Evolutionary conservation across 441 rosid species (phyloP).

Genomic region (Erysimum cheiri): DNA sequence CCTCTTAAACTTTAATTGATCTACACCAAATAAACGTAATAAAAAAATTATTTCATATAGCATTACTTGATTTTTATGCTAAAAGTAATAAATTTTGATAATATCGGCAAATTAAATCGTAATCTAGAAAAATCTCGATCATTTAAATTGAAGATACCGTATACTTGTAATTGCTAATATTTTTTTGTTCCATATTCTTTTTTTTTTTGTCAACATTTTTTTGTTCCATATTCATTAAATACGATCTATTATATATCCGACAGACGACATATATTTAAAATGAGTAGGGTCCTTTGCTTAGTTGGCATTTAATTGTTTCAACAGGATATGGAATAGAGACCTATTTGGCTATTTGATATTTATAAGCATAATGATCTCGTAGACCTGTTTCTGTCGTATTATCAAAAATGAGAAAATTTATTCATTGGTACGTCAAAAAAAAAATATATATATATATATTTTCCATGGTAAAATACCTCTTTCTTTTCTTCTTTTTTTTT

Average conservation of each 20-base stretch:
- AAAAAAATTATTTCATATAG: not conserved
- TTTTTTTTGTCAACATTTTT: too few species aligned
- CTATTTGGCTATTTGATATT: slow-evolving; percentile 24
- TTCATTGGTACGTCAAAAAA: not conserved
- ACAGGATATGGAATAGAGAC: too few species aligned
- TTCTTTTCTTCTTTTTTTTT: not conserved
- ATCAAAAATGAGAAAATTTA: not conserved
- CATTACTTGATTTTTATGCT: not conserved
- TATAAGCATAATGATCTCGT: slow-evolving; percentile 21
- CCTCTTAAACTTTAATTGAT: not conserved
- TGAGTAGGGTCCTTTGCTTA: slow-evolving; percentile 24
- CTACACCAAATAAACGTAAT: not conserved
- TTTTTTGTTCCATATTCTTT: too few species aligned
- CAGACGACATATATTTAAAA: slow-evolving; percentile 14
- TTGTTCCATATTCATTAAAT: slow-evolving; percentile 1
- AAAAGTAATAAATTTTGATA: not conserved
- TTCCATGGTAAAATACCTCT: too few species aligned
- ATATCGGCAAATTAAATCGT: not conserved
- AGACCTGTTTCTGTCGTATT: slow-evolving; percentile 11
- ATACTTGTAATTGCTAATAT: not conserved
- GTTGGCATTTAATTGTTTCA: slow-evolving; percentile 18
- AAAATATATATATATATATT: too few species aligned
- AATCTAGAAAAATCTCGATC: not conserved
- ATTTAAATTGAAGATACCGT: not conserved
- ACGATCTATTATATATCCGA: not conserved